Base-by-base conservation (phyloP, 1,284 basidiomycete genomes). In the Pseudozyma sp. region DNA sequence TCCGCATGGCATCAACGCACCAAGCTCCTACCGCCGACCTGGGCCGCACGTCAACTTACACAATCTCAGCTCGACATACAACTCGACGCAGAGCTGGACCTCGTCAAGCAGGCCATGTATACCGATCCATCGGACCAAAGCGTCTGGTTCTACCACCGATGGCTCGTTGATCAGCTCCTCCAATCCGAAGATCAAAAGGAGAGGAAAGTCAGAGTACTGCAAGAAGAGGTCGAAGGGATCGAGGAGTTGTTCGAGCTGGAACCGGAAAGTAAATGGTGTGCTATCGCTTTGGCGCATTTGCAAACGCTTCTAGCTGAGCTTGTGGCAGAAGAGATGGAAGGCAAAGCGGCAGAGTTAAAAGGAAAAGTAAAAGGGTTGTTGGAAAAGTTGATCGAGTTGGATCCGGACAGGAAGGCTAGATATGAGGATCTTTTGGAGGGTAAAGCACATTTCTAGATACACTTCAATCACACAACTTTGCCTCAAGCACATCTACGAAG, bases 1-100 rank as follows among this genome's bases (percentile, higher is more conserved):
- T 96, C 93, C 64, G 97, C 97, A 16, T 99, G 97, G 97, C 97
- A 99, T 85, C 94, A 96, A 77, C 90, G 97, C 31, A 93, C 94
- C 2, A 95, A 96, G 85, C 88, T 95, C 1, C 87, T 94, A 16
- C 86, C 88, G 0, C 88, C 88, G 4, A 81, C 93, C 7, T 95
- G 93, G 93, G 87, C 87, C 5, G 78, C 74, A 0, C 21, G 59
- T 25, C 16, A 47, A 21, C 49, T 70, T 1, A 85, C 86, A 38
- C 88, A 88, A 1, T 87, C 40, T 74, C 79, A 13, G 51, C 48
- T 52, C 8, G 56, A 62, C 13, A n/a, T 12, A 3, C 21, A 49
- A 9, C 16, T 70, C n/a, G 59, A 70, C n/a, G 31, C 82, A 94
- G 97, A 99, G 83, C 93, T 96, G 80, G 93, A 96, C 51, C 88